Conservation (phyloP, 148 eudicot species). For the Dysphania ambrosioides region DNA sequence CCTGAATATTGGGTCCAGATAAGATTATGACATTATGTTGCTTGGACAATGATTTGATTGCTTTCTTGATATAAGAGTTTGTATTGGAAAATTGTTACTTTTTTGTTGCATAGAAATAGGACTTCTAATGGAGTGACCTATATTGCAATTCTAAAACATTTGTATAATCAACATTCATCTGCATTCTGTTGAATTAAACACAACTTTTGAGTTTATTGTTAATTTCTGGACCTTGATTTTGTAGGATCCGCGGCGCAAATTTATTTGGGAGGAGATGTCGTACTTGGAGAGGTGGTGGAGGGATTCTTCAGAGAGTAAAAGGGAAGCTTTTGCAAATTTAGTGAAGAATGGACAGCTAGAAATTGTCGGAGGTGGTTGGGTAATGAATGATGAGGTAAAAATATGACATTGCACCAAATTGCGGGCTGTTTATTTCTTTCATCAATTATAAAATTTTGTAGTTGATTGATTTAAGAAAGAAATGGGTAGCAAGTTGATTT, state of each 20-base stretch:
- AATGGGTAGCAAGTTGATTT: not conserved
- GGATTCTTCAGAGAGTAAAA: constrained; percentile 72
- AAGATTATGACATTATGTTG: not conserved
- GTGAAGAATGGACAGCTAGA: constrained; percentile 85
- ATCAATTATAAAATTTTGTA: not conserved
- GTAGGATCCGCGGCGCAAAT: constrained; percentile 87
- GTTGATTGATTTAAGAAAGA: not conserved
- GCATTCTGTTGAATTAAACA: constrained; percentile 1
- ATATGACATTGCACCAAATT: not conserved
- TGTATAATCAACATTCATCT: not conserved
- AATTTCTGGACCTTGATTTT: constrained; percentile 13
- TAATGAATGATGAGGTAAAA: constrained; percentile 98
- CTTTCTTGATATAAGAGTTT: not conserved
- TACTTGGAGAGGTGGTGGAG: constrained; percentile 99
- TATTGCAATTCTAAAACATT: not conserved
- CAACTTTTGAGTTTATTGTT: not conserved
- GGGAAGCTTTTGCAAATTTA: constrained; percentile 56
- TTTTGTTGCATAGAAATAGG: not conserved
- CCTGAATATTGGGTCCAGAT: not conserved
- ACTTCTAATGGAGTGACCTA: not conserved
- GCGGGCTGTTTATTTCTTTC: not conserved
- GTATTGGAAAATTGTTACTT: not conserved
- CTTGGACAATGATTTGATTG: not conserved
- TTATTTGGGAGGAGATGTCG: constrained; percentile 99
- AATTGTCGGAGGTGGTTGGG: constrained; percentile 99